Conservation (phyloP, 768 basidiomycete genomes). For the Leucosporidium scottii region DNA sequence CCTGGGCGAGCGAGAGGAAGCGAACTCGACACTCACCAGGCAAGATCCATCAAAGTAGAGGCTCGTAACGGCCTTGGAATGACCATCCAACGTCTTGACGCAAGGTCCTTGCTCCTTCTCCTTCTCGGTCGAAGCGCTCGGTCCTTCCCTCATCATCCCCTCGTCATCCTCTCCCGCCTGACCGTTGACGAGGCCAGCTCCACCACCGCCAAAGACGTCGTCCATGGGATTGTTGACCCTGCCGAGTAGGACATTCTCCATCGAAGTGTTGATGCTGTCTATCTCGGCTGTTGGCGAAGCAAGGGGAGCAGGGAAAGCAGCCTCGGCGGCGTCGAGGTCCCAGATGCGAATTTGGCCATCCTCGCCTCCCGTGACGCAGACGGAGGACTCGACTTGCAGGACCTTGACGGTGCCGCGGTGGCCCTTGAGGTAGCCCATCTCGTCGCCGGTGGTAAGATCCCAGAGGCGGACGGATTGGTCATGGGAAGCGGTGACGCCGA, state of each 20-base stretch:
- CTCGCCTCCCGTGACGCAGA: slow-evolving; percentile 83
- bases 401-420: slow-evolving; percentile 59
- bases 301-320: background rate
- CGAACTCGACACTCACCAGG: slow-evolving; percentile 54
- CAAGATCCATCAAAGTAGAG: slow-evolving; percentile 94
- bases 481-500: slow-evolving; percentile 70
- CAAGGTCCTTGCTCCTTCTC: slow-evolving; percentile 54
- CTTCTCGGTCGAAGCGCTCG: slow-evolving; percentile 25
- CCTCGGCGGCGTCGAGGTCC: slow-evolving; percentile 61
- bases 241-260: background rate
- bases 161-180: slow-evolving; percentile 10
- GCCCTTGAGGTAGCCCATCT: slow-evolving; percentile 75
- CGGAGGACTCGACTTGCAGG: slow-evolving; percentile 82
- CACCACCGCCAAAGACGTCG: slow-evolving; percentile 28
- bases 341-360: slow-evolving; percentile 81
- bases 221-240: slow-evolving; percentile 5
- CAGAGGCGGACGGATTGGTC: slow-evolving; percentile 84
- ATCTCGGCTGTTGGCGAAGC: background rate
- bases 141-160: slow-evolving; percentile 24
- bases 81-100: slow-evolving; percentile 72
- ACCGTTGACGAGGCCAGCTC: slow-evolving; percentile 8
- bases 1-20: background rate
- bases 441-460: slow-evolving; percentile 85
- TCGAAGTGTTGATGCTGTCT: slow-evolving; percentile 4
- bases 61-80: slow-evolving; percentile 84